Evolutionary conservation across 169 alveolate species (phyloP), one percentile per base, ranked within the genome.

Genomic region (Plasmodium cynomolgi): DNA sequence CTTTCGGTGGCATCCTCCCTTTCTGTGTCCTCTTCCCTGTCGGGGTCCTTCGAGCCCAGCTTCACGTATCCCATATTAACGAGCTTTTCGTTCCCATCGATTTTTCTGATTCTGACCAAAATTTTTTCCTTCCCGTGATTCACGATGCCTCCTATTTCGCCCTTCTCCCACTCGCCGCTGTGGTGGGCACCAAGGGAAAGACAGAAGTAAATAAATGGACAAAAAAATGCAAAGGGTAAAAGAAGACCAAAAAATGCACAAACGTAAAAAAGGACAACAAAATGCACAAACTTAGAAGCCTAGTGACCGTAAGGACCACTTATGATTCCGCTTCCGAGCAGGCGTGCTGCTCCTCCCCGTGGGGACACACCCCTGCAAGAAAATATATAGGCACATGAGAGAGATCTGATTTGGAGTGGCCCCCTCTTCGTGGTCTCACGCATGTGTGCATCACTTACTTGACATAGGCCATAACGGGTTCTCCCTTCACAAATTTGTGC

Each of bases 111-210:
- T 44, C 96, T 68, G 11, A 96, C 96, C 39, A 92, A 62, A 23
- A 96, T 94, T 71, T 95, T 95, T 56, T 95, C 97, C 56, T 81
- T 72, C 33, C 92, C 92, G 47, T 95, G 96, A 26, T 95, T 93
- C 83, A 86, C 84, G 23, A 96, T 96, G 37, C 95, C 86, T 20
- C 93, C 90, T 33, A 96, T 96, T 62, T 85, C 96, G 3, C 96
- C 97, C 50, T 96, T 96, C 72, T 95, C 96, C 97, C 97, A 96
- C 44, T 96, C 97, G 2, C 97, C 97, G 39, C 97, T 96, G 31
- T 1, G 86, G 72, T n/a, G 11, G 37, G 26, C 15, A 8, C 31
- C 26, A 29, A 54, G 34, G 34, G 29, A 77, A 62, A 81, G 47
- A 47, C 50, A 91, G 41, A 3, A 23, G 54, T 11, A 80, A 15